A percentile compares a stretch with the other conserved stretches of the same genome.
phyloP scores from a whole-genome alignment of 2,329 filamentous ascomycete species.

The Pyricularia grisea region DNA sequence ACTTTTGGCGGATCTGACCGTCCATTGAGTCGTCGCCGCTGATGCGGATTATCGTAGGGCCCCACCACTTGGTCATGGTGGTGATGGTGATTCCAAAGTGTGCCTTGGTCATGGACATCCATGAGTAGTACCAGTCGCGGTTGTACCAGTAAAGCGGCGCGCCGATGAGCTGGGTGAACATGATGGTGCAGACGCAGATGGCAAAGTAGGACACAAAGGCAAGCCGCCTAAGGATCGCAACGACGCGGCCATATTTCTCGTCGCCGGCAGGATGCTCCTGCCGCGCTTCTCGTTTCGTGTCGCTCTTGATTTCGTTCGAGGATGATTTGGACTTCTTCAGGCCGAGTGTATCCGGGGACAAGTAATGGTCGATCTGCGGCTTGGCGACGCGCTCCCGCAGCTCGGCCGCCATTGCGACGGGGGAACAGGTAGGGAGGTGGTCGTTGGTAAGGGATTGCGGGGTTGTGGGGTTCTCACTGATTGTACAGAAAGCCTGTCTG shows the following conservation, averaged over 20 bases:
- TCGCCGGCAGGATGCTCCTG: slow-evolving; percentile 43
- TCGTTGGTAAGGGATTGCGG: neutral
- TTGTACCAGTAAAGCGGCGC: slow-evolving; percentile 67
- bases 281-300: slow-evolving; percentile 16
- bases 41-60: slow-evolving; percentile 72
- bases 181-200: slow-evolving; percentile 42
- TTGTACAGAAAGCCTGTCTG: neutral
- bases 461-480: neutral
- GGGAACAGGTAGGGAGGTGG: neutral
- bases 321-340: slow-evolving; percentile 4
- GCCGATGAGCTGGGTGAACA: slow-evolving; percentile 66
- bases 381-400: slow-evolving; percentile 22
- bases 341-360: neutral
- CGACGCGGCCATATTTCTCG: slow-evolving; percentile 37
- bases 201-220: slow-evolving; percentile 43
- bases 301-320: slow-evolving; percentile 14
- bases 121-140: slow-evolving; percentile 70
- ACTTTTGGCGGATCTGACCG: slow-evolving; percentile 60
- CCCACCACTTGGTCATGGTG: slow-evolving; percentile 78
- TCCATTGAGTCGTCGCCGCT: slow-evolving; percentile 75
- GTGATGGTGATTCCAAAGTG: slow-evolving; percentile 72
- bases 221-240: slow-evolving; percentile 43
- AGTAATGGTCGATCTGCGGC: neutral
- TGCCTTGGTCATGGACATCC: slow-evolving; percentile 81
- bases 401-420: slow-evolving; percentile 12